Conservation (phyloP, 2,329 filamentous ascomycete species). For the Apiospora aurea region DNA sequence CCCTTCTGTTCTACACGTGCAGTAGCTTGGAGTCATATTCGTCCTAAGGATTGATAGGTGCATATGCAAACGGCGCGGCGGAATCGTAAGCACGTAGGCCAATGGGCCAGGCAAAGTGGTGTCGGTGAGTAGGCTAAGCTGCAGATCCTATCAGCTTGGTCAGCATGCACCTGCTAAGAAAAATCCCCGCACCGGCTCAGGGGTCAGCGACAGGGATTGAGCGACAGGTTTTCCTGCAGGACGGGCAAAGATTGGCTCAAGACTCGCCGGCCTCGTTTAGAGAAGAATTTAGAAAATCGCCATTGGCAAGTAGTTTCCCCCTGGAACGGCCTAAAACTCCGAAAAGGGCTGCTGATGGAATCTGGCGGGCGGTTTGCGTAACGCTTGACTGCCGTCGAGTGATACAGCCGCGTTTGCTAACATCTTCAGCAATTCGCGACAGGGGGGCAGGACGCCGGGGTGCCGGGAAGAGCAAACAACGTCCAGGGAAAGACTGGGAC, state of each 20-base stretch:
- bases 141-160: conserved; percentile 6
- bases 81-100: not conserved
- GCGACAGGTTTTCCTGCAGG: not conserved
- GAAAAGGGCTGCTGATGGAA: conserved; percentile 5
- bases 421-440: conserved; percentile 4
- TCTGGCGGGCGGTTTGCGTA: not conserved
- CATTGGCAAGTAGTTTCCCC: not conserved
- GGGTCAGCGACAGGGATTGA: not conserved
- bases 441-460: not conserved
- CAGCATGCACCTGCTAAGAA: not conserved
- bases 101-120: not conserved
- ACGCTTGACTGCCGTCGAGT: conserved; percentile 11
- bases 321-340: not conserved
- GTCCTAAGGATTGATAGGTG: not conserved
- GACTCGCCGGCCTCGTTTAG: not conserved
- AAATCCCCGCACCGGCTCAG: conserved; percentile 11
- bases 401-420: not conserved
- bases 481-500: not conserved
- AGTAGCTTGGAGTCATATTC: not conserved
- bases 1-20: not conserved
- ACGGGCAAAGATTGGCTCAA: conserved; percentile 1
- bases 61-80: not conserved
- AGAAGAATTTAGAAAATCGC: conserved; percentile 5
- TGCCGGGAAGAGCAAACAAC: not conserved
- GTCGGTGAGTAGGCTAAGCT: conserved; percentile 11